Percentiles rank a stretch among this genome's conserved stretches.
Evolutionary conservation across 1,139 yeast genomes (phyloP).

Genomic region (Hyphopichia burtonii): DNA sequence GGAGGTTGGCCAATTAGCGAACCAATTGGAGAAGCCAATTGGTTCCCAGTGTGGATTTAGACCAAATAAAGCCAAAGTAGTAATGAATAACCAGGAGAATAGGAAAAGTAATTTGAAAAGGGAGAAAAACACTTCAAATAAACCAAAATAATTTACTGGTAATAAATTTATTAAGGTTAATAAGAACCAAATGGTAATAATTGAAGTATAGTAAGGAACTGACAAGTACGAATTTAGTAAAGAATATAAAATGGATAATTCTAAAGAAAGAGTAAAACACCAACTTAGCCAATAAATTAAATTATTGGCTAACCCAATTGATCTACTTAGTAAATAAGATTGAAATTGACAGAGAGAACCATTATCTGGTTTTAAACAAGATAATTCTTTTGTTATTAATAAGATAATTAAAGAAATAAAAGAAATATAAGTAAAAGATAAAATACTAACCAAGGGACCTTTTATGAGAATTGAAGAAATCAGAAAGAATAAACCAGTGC

Average conservation of each 20-base stretch:
- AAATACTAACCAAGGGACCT: conserved; percentile 21
- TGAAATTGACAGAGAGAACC: conserved; percentile 23
- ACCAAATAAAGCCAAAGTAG: background rate
- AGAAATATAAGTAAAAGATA: conserved; percentile 17
- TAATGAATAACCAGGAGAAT: conserved; percentile 14
- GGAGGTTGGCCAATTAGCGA: conserved; percentile 1
- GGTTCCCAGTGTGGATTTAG: background rate
- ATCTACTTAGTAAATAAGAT: conserved; percentile 15
- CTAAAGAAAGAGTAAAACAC: conserved; percentile 25
- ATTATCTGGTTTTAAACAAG: conserved; percentile 18
- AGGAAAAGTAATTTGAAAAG: conserved; percentile 19
- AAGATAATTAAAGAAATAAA: conserved; percentile 16
- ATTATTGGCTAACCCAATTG: conserved; percentile 19
- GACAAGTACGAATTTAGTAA: background rate
- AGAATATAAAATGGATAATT: conserved; percentile 14
- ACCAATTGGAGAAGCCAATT: conserved; percentile 1
- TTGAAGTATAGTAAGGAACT: conserved; percentile 13
- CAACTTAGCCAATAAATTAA: conserved; percentile 27
- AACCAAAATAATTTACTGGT: conserved; percentile 23
- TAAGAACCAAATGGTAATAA: conserved; percentile 13
- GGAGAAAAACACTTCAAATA: conserved; percentile 19
- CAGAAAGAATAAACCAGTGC: conserved; percentile 27
- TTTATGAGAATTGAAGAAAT: conserved; percentile 13
- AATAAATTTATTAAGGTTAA: conserved; percentile 19
- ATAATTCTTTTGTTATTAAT: conserved; percentile 20